phyloP scores from a whole-genome alignment of 2,329 filamentous ascomycete genomes.

The Botrytis porri region DNA sequence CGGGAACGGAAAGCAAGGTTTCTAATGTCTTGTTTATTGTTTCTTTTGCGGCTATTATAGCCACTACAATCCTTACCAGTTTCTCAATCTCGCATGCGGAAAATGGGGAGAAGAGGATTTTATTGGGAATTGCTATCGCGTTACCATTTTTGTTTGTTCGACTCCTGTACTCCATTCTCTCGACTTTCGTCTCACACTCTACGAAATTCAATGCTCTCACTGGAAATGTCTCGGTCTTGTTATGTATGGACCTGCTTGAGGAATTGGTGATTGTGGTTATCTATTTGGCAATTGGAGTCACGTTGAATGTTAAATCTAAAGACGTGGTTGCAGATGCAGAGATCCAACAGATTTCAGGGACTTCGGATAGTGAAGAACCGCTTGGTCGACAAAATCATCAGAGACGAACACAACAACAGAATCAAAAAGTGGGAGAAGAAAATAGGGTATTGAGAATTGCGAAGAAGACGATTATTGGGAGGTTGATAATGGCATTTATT shows the following conservation, averaged over 20 bases:
- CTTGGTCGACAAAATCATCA: not conserved
- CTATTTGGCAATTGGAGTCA: slow-evolving; percentile 44
- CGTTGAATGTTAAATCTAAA: slow-evolving; percentile 35
- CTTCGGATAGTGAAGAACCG: not conserved
- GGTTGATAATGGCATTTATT: slow-evolving; percentile 25
- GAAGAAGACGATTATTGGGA: slow-evolving; percentile 34
- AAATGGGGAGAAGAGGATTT: slow-evolving; percentile 46
- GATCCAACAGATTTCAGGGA: not conserved
- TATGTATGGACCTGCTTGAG: slow-evolving; percentile 49
- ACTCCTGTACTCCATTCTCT: slow-evolving; percentile 47
- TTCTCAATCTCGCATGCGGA: slow-evolving; percentile 39
- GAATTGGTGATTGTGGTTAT: slow-evolving; percentile 49
- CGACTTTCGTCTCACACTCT: slow-evolving; percentile 42
- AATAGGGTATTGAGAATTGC: slow-evolving; percentile 26
- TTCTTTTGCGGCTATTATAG: slow-evolving; percentile 41
- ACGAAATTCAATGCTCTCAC: slow-evolving; percentile 44
- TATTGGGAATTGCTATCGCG: slow-evolving; percentile 44
- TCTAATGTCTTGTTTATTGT: slow-evolving; percentile 45
- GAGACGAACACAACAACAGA: not conserved
- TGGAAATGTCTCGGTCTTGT: slow-evolving; percentile 42
- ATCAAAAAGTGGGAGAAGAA: slow-evolving; percentile 12
- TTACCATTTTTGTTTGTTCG: slow-evolving; percentile 51
- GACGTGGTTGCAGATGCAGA: not conserved
- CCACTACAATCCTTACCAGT: slow-evolving; percentile 38
- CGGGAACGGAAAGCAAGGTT: slow-evolving; percentile 41